These are phyloP conservation scores for Hypoxylon sp. DNA, from an alignment of 2,329 filamentous ascomycete species.

Conservation along the genomic window DNA sequence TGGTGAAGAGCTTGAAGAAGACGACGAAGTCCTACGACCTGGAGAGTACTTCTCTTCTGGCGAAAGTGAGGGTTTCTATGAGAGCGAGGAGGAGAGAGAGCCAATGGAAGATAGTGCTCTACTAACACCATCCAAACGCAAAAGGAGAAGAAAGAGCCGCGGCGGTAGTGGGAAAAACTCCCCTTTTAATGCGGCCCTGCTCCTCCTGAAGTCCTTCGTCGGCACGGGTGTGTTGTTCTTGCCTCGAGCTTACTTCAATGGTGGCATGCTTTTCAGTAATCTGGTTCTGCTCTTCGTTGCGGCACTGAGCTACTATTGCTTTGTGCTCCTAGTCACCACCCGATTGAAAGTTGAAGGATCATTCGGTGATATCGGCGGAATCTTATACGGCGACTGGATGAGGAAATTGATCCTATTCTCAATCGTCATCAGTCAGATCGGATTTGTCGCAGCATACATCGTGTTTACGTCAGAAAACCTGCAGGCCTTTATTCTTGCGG, in stretches of 20 bases:
- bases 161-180: slow-evolving; percentile 82
- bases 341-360: slow-evolving; percentile 90
- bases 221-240: slow-evolving; percentile 96
- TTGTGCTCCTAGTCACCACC: slow-evolving; percentile 91
- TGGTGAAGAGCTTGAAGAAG: slow-evolving; percentile 95
- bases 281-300: slow-evolving; percentile 89
- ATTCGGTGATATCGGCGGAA: slow-evolving; percentile 95
- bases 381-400: slow-evolving; percentile 93
- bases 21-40: slow-evolving; percentile 88
- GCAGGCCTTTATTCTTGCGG: slow-evolving; percentile 93
- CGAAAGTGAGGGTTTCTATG: slow-evolving; percentile 69
- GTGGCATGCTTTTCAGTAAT: slow-evolving; percentile 97
- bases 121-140: slow-evolving; percentile 80
- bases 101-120: slow-evolving; percentile 91
- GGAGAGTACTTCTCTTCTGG: slow-evolving; percentile 94
- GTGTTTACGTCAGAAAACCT: slow-evolving; percentile 97
- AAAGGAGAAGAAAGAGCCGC: slow-evolving; percentile 82
- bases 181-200: slow-evolving; percentile 82
- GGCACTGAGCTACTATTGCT: slow-evolving; percentile 94
- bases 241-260: slow-evolving; percentile 92
- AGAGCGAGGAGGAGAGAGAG: slow-evolving; percentile 78
- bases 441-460: slow-evolving; percentile 95
- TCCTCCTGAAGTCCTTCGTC: slow-evolving; percentile 97
- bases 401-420: slow-evolving; percentile 88
- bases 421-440: slow-evolving; percentile 95